Percentiles rank a stretch among this genome's conserved stretches.
phyloP scores from a whole-genome alignment of 441 rosid species.

The Erodium chrysanthum region DNA sequence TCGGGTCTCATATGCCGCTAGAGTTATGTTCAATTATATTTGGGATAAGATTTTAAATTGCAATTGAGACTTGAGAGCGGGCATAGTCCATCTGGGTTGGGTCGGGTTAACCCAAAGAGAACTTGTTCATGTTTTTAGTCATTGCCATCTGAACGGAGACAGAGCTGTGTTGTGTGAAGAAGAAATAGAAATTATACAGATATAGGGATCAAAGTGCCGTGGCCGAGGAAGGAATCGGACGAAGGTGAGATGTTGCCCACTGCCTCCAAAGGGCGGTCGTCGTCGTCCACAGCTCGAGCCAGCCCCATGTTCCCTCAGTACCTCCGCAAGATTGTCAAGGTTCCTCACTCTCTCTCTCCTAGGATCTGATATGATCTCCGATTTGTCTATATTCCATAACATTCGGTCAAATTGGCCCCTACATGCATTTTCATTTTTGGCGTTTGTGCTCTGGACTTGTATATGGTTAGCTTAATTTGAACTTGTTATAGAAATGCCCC shows the following conservation, averaged over 20 bases:
- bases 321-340: constrained; percentile 91
- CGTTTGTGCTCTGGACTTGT: too few species aligned
- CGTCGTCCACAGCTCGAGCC: constrained; percentile 61
- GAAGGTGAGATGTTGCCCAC: constrained; percentile 64
- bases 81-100: too few species aligned
- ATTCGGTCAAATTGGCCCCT: too few species aligned
- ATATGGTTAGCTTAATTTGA: neutral
- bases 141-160: constrained; percentile 15
- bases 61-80: too few species aligned
- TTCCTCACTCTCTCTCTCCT: constrained; percentile 20
- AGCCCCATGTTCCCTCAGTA: constrained; percentile 58
- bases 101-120: too few species aligned
- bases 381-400: too few species aligned
- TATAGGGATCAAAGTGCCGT: constrained; percentile 23
- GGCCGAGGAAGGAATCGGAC: constrained; percentile 16
- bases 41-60: too few species aligned
- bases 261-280: constrained; percentile 57
- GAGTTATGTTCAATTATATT: too few species aligned
- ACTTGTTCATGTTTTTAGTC: too few species aligned
- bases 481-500: too few species aligned
- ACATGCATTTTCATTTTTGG: too few species aligned
- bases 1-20: too few species aligned
- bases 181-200: constrained; percentile 21
- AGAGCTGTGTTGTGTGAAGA: neutral
- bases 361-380: constrained; percentile 18